Percentiles rank a stretch among this genome's conserved stretches.
Conservation (phyloP, 768 basidiomycete genomes). For the Boletus reticulatus region DNA sequence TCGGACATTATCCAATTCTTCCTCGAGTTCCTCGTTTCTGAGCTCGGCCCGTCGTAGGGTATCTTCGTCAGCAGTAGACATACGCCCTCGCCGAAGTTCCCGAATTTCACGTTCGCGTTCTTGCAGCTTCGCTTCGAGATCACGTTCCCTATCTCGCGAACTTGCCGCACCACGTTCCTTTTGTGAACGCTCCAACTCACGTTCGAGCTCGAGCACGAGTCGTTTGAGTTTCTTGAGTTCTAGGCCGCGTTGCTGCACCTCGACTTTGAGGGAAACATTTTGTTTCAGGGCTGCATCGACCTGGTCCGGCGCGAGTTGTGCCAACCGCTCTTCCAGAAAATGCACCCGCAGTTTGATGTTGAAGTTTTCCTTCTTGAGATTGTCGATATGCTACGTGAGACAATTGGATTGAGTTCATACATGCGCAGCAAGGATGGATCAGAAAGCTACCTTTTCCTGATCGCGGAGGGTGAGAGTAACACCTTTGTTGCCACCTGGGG, state of each 20-base stretch:
- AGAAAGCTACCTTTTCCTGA: slow-evolving; percentile 80
- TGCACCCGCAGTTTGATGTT: slow-evolving; percentile 94
- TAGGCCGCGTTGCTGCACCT: slow-evolving; percentile 84
- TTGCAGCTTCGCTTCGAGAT: slow-evolving; percentile 73
- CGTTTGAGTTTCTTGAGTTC: slow-evolving; percentile 94
- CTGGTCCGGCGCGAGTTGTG: slow-evolving; percentile 87
- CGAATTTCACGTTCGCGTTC: slow-evolving; percentile 69
- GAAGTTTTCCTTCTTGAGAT: slow-evolving; percentile 96
- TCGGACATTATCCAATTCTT: slow-evolving; percentile 67
- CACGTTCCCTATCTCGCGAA: slow-evolving; percentile 56
- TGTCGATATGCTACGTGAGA: slow-evolving; percentile 80
- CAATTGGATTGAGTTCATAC: background rate
- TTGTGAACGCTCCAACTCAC: slow-evolving; percentile 71
- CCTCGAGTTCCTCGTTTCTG: slow-evolving; percentile 67
- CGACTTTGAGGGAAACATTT: slow-evolving; percentile 90
- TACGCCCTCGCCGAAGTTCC: slow-evolving; percentile 57
- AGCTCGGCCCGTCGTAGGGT: slow-evolving; percentile 54
- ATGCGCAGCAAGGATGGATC: background rate
- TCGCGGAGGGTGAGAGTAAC: slow-evolving; percentile 80
- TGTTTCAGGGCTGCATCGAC: slow-evolving; percentile 90
- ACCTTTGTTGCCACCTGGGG: slow-evolving; percentile 29
- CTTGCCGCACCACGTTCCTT: slow-evolving; percentile 42
- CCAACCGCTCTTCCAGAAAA: slow-evolving; percentile 90
- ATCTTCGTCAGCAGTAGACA: slow-evolving; percentile 44
- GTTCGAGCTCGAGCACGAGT: slow-evolving; percentile 78